A percentile compares a stretch with the other conserved stretches of the same genome.
Evolutionary conservation across 2,329 filamentous ascomycete genomes (phyloP).

Genomic region (Chaetomium olivaceum): DNA sequence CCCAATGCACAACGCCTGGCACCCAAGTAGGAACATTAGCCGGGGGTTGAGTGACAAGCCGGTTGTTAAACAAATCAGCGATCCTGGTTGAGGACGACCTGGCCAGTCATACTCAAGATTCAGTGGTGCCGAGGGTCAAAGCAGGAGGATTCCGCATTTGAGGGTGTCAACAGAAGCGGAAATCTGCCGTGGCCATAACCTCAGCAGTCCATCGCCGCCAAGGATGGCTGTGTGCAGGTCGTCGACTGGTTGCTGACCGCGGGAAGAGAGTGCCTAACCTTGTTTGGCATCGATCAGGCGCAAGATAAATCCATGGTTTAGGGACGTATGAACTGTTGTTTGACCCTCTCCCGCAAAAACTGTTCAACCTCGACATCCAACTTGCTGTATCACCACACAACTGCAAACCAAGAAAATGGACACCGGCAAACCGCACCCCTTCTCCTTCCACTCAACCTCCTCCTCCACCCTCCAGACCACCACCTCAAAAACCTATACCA

Average conservation of each 20-base stretch:
- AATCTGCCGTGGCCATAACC: not conserved
- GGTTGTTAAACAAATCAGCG: not conserved
- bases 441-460: slow-evolving; percentile 1
- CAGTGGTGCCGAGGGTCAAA: no score
- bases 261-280: no score
- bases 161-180: not conserved
- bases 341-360: not conserved
- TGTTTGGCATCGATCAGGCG: not conserved
- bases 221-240: slow-evolving; percentile 4
- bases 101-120: not conserved
- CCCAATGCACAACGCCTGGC: not conserved
- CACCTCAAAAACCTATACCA: not conserved
- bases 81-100: not conserved
- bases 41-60: not conserved
- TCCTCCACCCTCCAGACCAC: not conserved
- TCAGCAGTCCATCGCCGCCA: not conserved
- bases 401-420: not conserved
- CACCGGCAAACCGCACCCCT: not conserved
- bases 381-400: not conserved
- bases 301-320: not conserved
- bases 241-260: not conserved
- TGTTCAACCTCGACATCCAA: not conserved
- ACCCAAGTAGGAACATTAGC: not conserved
- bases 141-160: no score
- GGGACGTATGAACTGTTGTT: no score